Base-by-base conservation (phyloP, 2,329 filamentous ascomycete species). In the Hypocrella siamensis region DNA sequence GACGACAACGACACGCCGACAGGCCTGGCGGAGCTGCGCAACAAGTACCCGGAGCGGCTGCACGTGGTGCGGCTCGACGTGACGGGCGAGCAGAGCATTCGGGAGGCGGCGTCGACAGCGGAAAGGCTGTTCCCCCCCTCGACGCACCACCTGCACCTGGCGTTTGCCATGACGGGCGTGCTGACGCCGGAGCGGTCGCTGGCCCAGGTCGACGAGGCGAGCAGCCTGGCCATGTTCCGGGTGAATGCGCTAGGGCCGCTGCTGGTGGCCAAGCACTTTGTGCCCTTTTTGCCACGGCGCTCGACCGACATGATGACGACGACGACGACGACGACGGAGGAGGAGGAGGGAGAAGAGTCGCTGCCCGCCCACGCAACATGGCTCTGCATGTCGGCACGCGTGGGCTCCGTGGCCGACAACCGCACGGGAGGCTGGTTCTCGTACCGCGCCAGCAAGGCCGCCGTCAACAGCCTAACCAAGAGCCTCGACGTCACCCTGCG, bases 351-450 rank as follows among this genome's bases (percentile, higher is more conserved):
- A n/a, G n/a, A n/a, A n/a, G n/a, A n/a, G 4, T 38, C 57, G 1
- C 57, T 79, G 3, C 60, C 66, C 0, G 35, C 42, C 0, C 61
- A 68, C 33, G 72, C 80, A 0, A 67, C 75, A 3, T 81, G 77
- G 62, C 66, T 78, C n/a, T 70, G 70, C 46, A 79, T 85, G 73
- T 77, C 78, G 5, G 83, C 82, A 2, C 71, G 83, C 27, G 79
- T 92, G 0, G 82, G 82, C 8, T 78, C 70, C 19, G 78, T 79
- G 16, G 58, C 66, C 1, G 80, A 88, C 43, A 88, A 92, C 45
- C 48, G 56, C 3, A 60, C 75, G 0, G 83, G 82, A 3, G 83
- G 83, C 0, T 90, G 82, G 83, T 92, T 84, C 51, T 74, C 67
- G 34, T 90, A 90, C 52, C 74, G 83, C 11, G 70, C 77, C 6